These are phyloP conservation scores for Rhynchospora tenuis DNA, from an alignment of 176 grass and related monocot species.

Conservation along the genomic window DNA sequence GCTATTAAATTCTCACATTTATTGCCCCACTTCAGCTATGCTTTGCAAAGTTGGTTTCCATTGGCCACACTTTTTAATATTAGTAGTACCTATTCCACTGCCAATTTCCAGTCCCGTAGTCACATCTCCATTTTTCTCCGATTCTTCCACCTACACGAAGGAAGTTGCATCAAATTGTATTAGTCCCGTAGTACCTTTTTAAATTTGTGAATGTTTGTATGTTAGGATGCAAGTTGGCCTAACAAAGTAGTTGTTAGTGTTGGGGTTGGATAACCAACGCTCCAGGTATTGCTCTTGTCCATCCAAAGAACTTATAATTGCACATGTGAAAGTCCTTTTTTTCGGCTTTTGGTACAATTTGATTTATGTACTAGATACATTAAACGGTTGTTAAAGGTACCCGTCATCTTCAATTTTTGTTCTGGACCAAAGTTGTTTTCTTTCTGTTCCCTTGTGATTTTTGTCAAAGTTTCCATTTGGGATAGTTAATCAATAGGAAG, in stretches of 20 bases:
- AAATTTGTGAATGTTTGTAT: background rate
- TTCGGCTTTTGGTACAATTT: background rate
- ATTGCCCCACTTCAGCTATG: constrained; percentile 53
- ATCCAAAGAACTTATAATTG: too few relatives aligned
- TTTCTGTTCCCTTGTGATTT: background rate
- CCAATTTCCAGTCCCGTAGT: constrained; percentile 20
- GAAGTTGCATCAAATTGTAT: background rate
- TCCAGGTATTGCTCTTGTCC: too few relatives aligned
- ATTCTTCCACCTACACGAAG: background rate
- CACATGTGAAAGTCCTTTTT: background rate
- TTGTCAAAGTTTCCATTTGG: background rate
- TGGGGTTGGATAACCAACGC: background rate
- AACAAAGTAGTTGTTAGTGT: background rate
- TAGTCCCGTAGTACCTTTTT: constrained; percentile 8
- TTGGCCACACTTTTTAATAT: constrained; percentile 24
- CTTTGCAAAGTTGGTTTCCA: constrained; percentile 81
- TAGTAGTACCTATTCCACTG: constrained; percentile 9
- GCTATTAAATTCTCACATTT: background rate
- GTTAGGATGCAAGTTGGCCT: too few relatives aligned
- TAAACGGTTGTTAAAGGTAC: constrained; percentile 1
- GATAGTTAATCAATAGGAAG: background rate
- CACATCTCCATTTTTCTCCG: constrained; percentile 19
- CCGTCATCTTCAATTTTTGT: background rate
- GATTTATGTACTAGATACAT: background rate
- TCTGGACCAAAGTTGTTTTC: background rate